Evolutionary conservation across 139 green algal species (phyloP), one percentile per base, ranked within the genome.

Genomic region (Coelastrella sp.): DNA sequence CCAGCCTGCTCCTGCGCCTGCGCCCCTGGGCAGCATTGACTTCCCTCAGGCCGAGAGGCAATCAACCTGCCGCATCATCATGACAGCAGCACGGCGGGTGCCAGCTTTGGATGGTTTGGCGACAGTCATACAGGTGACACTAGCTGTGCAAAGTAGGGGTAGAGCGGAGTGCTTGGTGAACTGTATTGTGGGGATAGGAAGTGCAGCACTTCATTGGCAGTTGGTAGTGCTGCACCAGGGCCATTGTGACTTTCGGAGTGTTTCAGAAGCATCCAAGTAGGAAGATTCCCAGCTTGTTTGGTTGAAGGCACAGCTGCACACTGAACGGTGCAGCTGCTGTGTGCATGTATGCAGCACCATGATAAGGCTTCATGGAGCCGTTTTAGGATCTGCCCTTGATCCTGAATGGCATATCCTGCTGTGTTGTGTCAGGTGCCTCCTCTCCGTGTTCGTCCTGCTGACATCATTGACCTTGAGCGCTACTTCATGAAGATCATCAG

Each of bases 361-460:
- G 32, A 47, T 47, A 47, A 47, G 32, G 32, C 32, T 47, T 47
- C 32, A 47, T 47, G 32, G 32, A 1, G 32, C 32, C 32, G 0
- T 47, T 47, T 47, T 1, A 47, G 32, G 32, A 47, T 47, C 32
- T 47, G 32, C 32, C 32, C 32, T 47, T 47, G 32, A 47, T 47
- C 32, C 61, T 68, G 61, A 68, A 17, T 10, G 10, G 47, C 32
- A 64, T 82, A 17, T 32, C 17, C 20, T 66, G 7, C 54, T 20
- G 56, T 7, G 6, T 84, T 20, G 47, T 84, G 56, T 71, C 89
- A 96, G 94, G 92, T 98, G 4, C 93, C 96, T 4, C 96, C 96
- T 3, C 93, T 98, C 83, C 93, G 96, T 57, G 93, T 98, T 76
- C 87, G 96, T 0, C 93, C 94, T 1, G 64, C 81, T 3, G 96